These are phyloP conservation scores for Tulasnella sp. DNA, from an alignment of 768 basidiomycete species.

Conservation along the genomic window DNA sequence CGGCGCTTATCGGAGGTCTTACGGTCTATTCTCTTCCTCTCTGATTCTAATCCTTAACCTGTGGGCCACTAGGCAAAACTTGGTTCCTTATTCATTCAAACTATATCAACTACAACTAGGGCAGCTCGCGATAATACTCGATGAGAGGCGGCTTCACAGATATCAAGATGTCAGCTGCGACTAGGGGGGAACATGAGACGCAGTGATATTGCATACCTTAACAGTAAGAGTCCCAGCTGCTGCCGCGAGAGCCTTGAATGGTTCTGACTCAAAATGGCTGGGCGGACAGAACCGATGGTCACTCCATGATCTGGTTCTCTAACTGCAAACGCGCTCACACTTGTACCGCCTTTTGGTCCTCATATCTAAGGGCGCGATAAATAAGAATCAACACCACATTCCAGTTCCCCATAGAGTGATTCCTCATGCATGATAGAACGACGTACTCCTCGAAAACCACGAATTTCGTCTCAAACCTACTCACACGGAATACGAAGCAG, in stretches of 20 bases:
- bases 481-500: neutral
- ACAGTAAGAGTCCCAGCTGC: neutral
- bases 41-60: too few relatives aligned
- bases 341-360: neutral
- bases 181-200: neutral
- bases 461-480: neutral
- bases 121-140: neutral
- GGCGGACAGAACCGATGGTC: neutral
- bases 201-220: neutral
- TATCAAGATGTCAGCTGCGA: neutral
- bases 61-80: too few relatives aligned
- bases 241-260: neutral
- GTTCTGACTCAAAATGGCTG: neutral
- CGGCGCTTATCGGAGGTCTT: too few relatives aligned
- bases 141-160: neutral
- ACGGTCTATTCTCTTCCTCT: too few relatives aligned
- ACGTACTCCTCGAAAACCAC: slow-evolving; percentile 23
- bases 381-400: neutral
- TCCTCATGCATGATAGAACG: neutral
- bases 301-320: neutral
- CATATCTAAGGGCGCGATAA: neutral
- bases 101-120: neutral
- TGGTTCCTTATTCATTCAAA: neutral
- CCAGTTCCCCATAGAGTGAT: neutral
- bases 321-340: neutral